Base-by-base conservation (phyloP, 257 asterid species). In the Ilex aquifolium region DNA sequence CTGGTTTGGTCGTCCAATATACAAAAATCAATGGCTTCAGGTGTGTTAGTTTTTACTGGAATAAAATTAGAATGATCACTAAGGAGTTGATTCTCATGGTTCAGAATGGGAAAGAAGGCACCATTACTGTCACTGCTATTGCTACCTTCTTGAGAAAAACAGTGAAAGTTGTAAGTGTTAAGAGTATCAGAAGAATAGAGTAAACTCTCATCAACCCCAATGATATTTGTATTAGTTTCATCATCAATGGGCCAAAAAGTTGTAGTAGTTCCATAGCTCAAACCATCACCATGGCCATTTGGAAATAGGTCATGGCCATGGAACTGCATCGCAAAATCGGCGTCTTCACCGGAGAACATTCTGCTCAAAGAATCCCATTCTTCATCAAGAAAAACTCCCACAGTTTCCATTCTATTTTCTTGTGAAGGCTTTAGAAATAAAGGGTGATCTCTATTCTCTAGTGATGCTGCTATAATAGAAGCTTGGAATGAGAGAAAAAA, bases 321-420 rank as follows among this genome's bases (percentile, higher is more conserved):
- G 31, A 66, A 72, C 64, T 77, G 83, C n/a, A 66, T 65, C 74
- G 63, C 44, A 60, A 72, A 69, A 62, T 79, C 78, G 16, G 79
- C 68, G 62, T 84, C 77, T 59, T 83, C 95, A 64, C 27, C 65
- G 0, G 87, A 72, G 54, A 89, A 84, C 69, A 86, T 71, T 67
- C 63, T 86, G 87, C 77, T 78, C 64, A 83, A 61, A 32, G 86
- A 71, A 13, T 83, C 95, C 90, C 87, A 83, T 68, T 88, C 95
- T 64, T 85, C 90, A 55, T 85, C 89, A 69, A 80, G 70, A 69
- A 85, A 88, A 53, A 80, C 74, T 65, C 75, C 88, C 62, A 79
- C 21, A 32, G 68, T 53, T 72, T 85, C 96, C 95, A 88, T 83
- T 68, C 27, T 68, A n/a, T 39, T 10, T 10, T 11, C 11, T 56